phyloP scores from a whole-genome alignment of 306 rosid species.

The Lablab purpureus region DNA sequence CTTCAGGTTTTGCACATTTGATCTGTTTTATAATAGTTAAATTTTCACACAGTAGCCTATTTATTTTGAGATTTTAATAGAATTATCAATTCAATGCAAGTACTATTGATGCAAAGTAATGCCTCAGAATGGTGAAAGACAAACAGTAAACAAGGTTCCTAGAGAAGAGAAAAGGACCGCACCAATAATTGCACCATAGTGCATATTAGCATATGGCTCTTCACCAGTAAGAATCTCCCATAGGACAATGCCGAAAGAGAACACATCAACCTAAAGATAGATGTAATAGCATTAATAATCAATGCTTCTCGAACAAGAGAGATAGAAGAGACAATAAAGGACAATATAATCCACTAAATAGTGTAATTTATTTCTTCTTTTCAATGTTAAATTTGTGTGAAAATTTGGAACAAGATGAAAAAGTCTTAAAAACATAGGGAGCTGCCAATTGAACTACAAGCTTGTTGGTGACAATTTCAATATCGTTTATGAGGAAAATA shows the following conservation, averaged over 20 bases:
- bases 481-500: slow-evolving; percentile 13
- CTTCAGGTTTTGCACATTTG: neutral
- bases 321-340: slow-evolving; percentile 25
- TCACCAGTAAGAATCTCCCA: slow-evolving; percentile 99
- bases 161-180: slow-evolving; percentile 27
- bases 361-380: neutral
- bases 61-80: neutral
- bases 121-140: slow-evolving; percentile 29
- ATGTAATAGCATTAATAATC: slow-evolving; percentile 36
- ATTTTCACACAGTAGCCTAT: neutral
- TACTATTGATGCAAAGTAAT: slow-evolving; percentile 24
- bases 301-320: slow-evolving; percentile 14
- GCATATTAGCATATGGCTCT: slow-evolving; percentile 98
- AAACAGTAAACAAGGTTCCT: slow-evolving; percentile 9
- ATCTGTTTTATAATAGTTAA: neutral
- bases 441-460: slow-evolving; percentile 20
- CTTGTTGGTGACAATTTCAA: slow-evolving; percentile 13
- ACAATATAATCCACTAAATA: slow-evolving; percentile 22
- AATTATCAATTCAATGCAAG: slow-evolving; percentile 11
- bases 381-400: slow-evolving; percentile 11
- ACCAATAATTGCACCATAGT: slow-evolving; percentile 96
- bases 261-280: slow-evolving; percentile 78
- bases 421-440: neutral
- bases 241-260: slow-evolving; percentile 89
- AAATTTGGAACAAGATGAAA: slow-evolving; percentile 10